Evolutionary conservation across 306 rosid genomes (phyloP).

Genomic region (Parietaria judaica): DNA sequence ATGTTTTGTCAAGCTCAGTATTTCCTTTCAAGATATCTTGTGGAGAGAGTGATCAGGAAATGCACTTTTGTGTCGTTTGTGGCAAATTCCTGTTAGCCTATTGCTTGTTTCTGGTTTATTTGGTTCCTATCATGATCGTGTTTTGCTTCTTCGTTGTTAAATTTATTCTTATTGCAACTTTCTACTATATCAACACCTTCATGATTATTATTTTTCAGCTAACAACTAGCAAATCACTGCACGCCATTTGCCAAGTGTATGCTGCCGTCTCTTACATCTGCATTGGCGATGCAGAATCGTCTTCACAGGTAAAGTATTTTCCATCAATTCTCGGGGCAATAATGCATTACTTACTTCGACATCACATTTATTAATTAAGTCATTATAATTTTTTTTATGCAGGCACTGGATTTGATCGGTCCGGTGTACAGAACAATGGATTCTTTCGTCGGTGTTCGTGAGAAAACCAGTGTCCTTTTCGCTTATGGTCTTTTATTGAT

Average conservation of each 20-base stretch:
- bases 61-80: too few species aligned
- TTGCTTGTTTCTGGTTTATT: too few species aligned
- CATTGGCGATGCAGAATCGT: conserved; percentile 95
- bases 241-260: conserved; percentile 83
- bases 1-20: too few species aligned
- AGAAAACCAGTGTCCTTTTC: conserved; percentile 85
- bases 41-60: too few species aligned
- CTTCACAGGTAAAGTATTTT: conserved; percentile 55
- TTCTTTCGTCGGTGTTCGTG: conserved; percentile 96
- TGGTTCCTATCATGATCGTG: not conserved
- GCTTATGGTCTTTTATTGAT: conserved; percentile 87
- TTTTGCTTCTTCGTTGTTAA: not conserved
- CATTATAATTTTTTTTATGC: conserved; percentile 30
- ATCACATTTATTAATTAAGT: conserved; percentile 8
- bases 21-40: too few species aligned
- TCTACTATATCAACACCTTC: conserved; percentile 19
- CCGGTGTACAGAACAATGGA: conserved; percentile 88
- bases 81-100: too few species aligned
- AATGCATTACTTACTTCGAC: not conserved
- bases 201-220: conserved; percentile 39
- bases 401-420: conserved; percentile 93
- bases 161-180: conserved; percentile 14
- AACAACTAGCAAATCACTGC: conserved; percentile 88
- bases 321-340: conserved; percentile 16
- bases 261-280: conserved; percentile 92